Percentiles rank a stretch among this genome's conserved stretches.
phyloP scores from a whole-genome alignment of 352 stramenopile species.

The Pythium apleroticum region DNA sequence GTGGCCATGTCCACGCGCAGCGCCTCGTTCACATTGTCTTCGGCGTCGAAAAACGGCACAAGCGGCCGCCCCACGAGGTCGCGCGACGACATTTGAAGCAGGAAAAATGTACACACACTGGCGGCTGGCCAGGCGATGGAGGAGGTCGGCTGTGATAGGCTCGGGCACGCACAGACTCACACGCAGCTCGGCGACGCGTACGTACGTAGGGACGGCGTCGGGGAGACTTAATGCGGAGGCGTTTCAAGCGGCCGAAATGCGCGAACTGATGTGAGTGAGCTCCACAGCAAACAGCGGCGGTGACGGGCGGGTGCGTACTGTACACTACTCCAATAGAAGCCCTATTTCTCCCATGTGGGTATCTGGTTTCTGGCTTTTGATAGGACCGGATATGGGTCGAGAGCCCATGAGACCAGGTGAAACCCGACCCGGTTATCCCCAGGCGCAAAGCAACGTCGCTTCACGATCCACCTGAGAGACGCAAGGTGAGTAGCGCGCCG shows the following conservation, averaged over 20 bases:
- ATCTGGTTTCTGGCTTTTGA: constrained; percentile 16
- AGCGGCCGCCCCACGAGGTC: constrained; percentile 64
- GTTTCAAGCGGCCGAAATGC: constrained; percentile 1
- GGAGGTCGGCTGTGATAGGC: not conserved
- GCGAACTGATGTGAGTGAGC: constrained; percentile 1
- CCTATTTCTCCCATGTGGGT: constrained; percentile 4
- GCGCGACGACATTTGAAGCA: constrained; percentile 15
- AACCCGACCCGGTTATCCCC: not conserved
- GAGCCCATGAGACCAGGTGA: not conserved
- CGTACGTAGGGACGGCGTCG: not conserved
- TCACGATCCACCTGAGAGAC: not conserved
- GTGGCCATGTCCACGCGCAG: constrained; percentile 40
- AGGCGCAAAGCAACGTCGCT: not conserved
- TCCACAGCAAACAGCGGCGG: not conserved
- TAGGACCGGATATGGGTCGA: not conserved
- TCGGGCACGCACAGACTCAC: not conserved
- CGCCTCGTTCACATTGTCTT: constrained; percentile 75
- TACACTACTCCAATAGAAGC: not conserved
- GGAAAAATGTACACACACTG: constrained; percentile 1
- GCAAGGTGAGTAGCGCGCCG: not conserved
- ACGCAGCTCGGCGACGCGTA: not conserved
- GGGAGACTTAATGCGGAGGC: not conserved
- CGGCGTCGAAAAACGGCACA: constrained; percentile 71
- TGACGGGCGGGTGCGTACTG: not conserved
- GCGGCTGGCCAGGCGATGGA: not conserved